phyloP scores from a whole-genome alignment of 768 basidiomycete genomes.

The Hygrocybe coccinea region DNA sequence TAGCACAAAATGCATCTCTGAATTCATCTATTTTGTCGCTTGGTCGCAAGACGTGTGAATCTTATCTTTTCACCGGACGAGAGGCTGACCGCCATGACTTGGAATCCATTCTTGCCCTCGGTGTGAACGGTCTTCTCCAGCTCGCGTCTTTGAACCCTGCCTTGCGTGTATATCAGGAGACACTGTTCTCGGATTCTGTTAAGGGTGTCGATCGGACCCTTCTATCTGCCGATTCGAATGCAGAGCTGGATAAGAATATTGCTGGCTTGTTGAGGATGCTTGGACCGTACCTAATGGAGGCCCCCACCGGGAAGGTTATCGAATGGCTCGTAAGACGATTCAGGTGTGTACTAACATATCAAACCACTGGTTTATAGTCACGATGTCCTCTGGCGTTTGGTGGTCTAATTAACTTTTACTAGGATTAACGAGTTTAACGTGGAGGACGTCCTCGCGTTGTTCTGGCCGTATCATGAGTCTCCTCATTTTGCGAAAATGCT shows the following conservation, averaged over 20 bases:
- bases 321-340: conserved; percentile 96
- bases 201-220: conserved; percentile 76
- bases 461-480: conserved; percentile 93
- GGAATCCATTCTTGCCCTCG: conserved; percentile 79
- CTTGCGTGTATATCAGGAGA: conserved; percentile 58
- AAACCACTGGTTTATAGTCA: not conserved
- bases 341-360: conserved; percentile 72
- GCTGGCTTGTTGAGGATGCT: conserved; percentile 61
- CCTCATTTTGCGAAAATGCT: conserved; percentile 93
- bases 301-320: conserved; percentile 74
- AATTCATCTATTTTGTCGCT: conserved; percentile 68
- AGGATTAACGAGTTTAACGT: conserved; percentile 95
- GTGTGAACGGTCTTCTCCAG: conserved; percentile 70
- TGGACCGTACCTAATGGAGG: conserved; percentile 77
- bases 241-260: conserved; percentile 58
- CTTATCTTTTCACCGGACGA: conserved; percentile 82
- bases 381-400: not conserved
- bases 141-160: conserved; percentile 57
- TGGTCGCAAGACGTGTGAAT: conserved; percentile 60
- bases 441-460: conserved; percentile 67
- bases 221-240: conserved; percentile 55
- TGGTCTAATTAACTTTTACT: conserved; percentile 5
- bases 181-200: conserved; percentile 75
- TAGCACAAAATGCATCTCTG: conserved; percentile 72
- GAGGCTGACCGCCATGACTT: conserved; percentile 85